These are phyloP conservation scores for Aspergillus indologenus DNA, from an alignment of 495 filamentous ascomycete genomes.

Conservation along the genomic window DNA sequence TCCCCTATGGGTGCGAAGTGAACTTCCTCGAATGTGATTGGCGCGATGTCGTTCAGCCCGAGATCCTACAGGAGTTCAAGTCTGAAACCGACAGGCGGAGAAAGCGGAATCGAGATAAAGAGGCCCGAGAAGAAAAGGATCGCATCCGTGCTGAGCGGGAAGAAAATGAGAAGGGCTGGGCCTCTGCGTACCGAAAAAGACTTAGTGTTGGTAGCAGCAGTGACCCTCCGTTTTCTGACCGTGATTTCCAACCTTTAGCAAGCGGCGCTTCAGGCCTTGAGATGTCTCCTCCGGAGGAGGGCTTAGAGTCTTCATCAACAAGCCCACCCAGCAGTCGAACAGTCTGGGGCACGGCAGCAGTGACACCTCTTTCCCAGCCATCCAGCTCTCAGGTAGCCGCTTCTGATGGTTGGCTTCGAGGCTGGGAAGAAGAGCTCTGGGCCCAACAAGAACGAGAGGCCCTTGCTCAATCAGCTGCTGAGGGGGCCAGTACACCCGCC, in stretches of 20 bases:
- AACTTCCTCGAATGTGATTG: slow-evolving; percentile 96
- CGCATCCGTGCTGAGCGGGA: slow-evolving; percentile 80
- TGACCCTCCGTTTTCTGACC: slow-evolving; percentile 43
- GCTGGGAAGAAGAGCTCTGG: slow-evolving; percentile 67
- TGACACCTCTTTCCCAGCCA: slow-evolving; percentile 51
- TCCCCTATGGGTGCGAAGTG: slow-evolving; percentile 90
- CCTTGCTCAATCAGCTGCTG: slow-evolving; percentile 34
- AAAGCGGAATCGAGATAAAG: slow-evolving; percentile 81
- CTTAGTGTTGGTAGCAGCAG: slow-evolving; percentile 36
- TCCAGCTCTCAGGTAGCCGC: slow-evolving; percentile 34
- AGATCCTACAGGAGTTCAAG: slow-evolving; percentile 70
- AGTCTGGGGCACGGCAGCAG: slow-evolving; percentile 79
- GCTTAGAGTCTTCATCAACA: slow-evolving; percentile 69
- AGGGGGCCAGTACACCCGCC: slow-evolving; percentile 23
- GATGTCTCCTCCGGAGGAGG: slow-evolving; percentile 56
- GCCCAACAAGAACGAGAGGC: slow-evolving; percentile 45
- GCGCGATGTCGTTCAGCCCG: slow-evolving; percentile 80
- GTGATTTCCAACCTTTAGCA: slow-evolving; percentile 67
- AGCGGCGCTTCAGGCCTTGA: slow-evolving; percentile 43
- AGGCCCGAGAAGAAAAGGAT: slow-evolving; percentile 84
- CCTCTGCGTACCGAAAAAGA: slow-evolving; percentile 46
- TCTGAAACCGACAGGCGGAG: slow-evolving; percentile 75
- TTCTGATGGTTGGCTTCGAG: slow-evolving; percentile 79
- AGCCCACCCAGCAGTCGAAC: slow-evolving; percentile 73
- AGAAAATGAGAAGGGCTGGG: slow-evolving; percentile 66